These are phyloP conservation scores for Herpetomonas samuelpessoai DNA, from an alignment of 208 protist species.

Conservation along the genomic window DNA sequence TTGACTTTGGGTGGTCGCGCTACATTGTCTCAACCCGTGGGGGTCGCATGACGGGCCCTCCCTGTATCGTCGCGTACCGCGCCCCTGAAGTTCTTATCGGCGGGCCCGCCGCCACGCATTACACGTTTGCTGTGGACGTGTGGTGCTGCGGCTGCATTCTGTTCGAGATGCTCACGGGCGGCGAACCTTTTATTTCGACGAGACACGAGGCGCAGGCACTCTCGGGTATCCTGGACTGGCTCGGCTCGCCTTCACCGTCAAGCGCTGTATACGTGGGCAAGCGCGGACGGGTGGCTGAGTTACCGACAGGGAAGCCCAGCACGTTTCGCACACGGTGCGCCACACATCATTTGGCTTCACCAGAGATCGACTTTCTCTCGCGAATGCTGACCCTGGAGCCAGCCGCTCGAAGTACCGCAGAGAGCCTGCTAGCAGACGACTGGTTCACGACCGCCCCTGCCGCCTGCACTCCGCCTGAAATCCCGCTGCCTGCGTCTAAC, in stretches of 20 bases:
- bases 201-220: constrained; percentile 54
- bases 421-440: constrained; percentile 45
- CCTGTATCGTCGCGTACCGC: constrained; percentile 68
- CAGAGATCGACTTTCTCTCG: constrained; percentile 55
- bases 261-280: constrained; percentile 47
- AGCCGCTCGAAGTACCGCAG: constrained; percentile 38
- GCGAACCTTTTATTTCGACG: constrained; percentile 90
- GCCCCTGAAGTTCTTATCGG: constrained; percentile 77
- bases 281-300: neutral
- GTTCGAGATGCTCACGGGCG: constrained; percentile 97
- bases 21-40: constrained; percentile 18
- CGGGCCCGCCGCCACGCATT: constrained; percentile 28
- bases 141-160: constrained; percentile 97
- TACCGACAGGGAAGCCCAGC: constrained; percentile 27
- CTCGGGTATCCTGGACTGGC: constrained; percentile 69
- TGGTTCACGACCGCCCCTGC: constrained; percentile 72
- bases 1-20: constrained; percentile 89
- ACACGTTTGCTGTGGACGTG: constrained; percentile 94
- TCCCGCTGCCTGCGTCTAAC: constrained; percentile 62
- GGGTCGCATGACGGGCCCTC: constrained; percentile 66
- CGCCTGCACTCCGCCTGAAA: constrained; percentile 47
- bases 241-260: constrained; percentile 53
- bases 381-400: constrained; percentile 83
- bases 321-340: constrained; percentile 58
- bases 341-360: constrained; percentile 26